Percentiles rank a stretch among this genome's conserved stretches.
phyloP scores from a whole-genome alignment of 2,329 filamentous ascomycete genomes.

The Cladosporium sp. region DNA sequence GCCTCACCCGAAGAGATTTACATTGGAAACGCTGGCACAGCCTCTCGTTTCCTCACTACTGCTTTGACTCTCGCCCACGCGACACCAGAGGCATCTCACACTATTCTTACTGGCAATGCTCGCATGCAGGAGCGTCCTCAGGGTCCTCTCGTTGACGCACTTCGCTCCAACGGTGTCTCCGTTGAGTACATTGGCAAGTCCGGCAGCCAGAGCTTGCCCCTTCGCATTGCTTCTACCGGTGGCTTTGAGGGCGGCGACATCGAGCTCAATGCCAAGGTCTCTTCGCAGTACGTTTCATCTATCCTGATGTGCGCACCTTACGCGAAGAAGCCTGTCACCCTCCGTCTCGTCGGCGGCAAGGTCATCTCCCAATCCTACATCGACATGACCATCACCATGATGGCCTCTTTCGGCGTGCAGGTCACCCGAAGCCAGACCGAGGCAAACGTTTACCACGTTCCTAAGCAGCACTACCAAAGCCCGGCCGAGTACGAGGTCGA shows the following conservation, averaged over 20 bases:
- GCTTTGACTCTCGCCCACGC: conserved; percentile 81
- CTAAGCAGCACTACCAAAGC: conserved; percentile 78
- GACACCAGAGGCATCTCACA: conserved; percentile 61
- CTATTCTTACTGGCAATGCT: conserved; percentile 86
- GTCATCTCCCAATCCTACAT: conserved; percentile 97
- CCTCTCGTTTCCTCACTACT: conserved; percentile 90
- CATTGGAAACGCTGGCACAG: conserved; percentile 93
- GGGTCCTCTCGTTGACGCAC: conserved; percentile 85
- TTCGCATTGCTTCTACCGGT: conserved; percentile 77
- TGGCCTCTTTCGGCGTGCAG: conserved; percentile 83
- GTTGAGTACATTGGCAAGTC: conserved; percentile 84
- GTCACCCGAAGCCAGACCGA: conserved; percentile 76
- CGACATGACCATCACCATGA: conserved; percentile 98
- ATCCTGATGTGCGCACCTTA: conserved; percentile 96
- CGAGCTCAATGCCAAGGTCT: conserved; percentile 89
- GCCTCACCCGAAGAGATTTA: conserved; percentile 79
- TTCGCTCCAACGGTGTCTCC: conserved; percentile 80
- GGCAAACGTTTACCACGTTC: conserved; percentile 90
- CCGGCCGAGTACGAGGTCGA: conserved; percentile 86
- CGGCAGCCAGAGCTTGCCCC: conserved; percentile 78
- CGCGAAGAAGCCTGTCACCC: conserved; percentile 87
- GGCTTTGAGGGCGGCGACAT: conserved; percentile 86
- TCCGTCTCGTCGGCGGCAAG: conserved; percentile 91
- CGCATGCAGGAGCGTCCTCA: conserved; percentile 97
- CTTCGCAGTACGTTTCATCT: conserved; percentile 98